These are phyloP conservation scores for Ustilago shanxiensis DNA, from an alignment of 1,284 basidiomycete genomes.

Conservation along the genomic window DNA sequence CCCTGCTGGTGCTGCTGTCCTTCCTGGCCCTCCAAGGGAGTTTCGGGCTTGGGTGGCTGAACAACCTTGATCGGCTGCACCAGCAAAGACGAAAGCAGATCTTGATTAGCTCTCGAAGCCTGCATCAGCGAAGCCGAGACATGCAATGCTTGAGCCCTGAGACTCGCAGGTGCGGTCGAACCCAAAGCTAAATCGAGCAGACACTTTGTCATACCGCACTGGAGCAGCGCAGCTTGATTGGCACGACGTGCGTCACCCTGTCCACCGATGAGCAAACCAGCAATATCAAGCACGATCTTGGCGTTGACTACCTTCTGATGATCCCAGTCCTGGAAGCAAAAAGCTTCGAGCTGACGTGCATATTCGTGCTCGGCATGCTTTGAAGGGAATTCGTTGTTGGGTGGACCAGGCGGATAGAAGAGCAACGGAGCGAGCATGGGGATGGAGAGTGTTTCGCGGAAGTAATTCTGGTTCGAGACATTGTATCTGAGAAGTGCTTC, in stretches of 20 bases:
- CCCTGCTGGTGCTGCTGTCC: constrained; percentile 11
- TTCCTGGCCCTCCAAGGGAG: not conserved
- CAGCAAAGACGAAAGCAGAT: constrained; percentile 70
- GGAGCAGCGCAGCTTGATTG: constrained; percentile 73
- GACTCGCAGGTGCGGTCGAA: constrained; percentile 86
- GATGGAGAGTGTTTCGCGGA: constrained; percentile 90
- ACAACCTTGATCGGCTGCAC: constrained; percentile 55
- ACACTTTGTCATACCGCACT: constrained; percentile 80
- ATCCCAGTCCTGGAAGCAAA: constrained; percentile 96
- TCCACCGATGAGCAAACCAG: constrained; percentile 75
- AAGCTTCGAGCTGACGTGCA: constrained; percentile 79
- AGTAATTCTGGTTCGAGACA: constrained; percentile 97
- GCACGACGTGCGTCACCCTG: constrained; percentile 73
- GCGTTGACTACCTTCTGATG: constrained; percentile 86
- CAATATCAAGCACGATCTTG: constrained; percentile 81
- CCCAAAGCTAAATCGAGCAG: constrained; percentile 88
- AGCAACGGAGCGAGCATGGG: constrained; percentile 84
- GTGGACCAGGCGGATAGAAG: constrained; percentile 79
- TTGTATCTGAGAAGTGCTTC: constrained; percentile 91
- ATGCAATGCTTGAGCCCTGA: constrained; percentile 83
- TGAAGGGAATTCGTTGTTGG: constrained; percentile 67
- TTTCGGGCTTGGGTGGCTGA: constrained; percentile 15
- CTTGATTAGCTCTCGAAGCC: constrained; percentile 71
- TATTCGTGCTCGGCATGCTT: constrained; percentile 73
- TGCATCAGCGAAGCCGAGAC: constrained; percentile 72